Conservation (phyloP, 805 yeast genomes). For the Starmerella potacharoeniae region DNA sequence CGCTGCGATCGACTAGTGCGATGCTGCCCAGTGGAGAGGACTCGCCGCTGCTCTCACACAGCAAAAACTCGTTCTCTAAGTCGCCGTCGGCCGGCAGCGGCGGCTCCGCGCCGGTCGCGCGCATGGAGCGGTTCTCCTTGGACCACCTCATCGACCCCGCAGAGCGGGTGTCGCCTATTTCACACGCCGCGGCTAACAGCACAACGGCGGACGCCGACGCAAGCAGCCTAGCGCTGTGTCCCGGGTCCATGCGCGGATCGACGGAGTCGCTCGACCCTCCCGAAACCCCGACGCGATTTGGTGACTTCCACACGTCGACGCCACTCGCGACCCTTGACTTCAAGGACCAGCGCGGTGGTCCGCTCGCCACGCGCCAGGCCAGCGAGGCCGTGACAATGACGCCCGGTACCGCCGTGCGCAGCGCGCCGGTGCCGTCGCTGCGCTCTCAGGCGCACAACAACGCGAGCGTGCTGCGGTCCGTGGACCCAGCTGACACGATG, state of each 20-base stretch:
- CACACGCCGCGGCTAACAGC: no score
- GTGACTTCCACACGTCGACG: slow-evolving; percentile 14
- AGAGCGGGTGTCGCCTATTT: not conserved
- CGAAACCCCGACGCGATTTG: slow-evolving; percentile 20
- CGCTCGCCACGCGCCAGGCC: slow-evolving; percentile 18
- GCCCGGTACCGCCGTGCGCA: slow-evolving; percentile 15
- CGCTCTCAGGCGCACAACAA: not conserved
- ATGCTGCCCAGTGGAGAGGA: not conserved
- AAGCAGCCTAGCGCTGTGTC: not conserved
- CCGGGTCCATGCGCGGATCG: not conserved
- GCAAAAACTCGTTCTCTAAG: not conserved
- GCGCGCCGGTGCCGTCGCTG: slow-evolving; percentile 4
- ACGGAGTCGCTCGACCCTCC: slow-evolving; percentile 7
- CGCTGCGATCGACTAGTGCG: not conserved
- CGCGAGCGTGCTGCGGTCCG: slow-evolving; percentile 7
- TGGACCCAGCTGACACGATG: slow-evolving; percentile 16
- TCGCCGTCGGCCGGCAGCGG: slow-evolving; percentile 7
- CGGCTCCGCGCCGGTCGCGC: slow-evolving; percentile 14
- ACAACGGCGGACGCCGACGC: no score
- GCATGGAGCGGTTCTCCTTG: slow-evolving; percentile 18
- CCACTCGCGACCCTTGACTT: slow-evolving; percentile 8
- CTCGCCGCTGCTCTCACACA: slow-evolving; percentile 4
- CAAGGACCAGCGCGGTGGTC: not conserved
- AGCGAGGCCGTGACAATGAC: slow-evolving; percentile 22
- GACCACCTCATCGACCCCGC: slow-evolving; percentile 8